A percentile compares a stretch with the other conserved stretches of the same genome.
These are phyloP conservation scores for Trichocladium uniseriatum DNA, from an alignment of 495 filamentous ascomycete genomes.

Conservation along the genomic window DNA sequence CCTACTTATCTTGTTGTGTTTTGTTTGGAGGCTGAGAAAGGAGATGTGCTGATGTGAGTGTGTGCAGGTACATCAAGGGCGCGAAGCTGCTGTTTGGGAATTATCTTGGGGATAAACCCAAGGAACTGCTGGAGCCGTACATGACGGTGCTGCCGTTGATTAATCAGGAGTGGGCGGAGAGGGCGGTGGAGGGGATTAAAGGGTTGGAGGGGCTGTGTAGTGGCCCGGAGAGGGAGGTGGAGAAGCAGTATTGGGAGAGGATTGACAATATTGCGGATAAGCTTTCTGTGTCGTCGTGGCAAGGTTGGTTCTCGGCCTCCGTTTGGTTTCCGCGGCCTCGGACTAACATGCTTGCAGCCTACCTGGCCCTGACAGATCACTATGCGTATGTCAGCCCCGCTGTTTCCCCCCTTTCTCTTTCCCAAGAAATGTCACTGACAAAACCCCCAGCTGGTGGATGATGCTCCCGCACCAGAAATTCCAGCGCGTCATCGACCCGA, in stretches of 20 bases:
- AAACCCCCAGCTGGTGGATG: no score
- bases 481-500: conserved; percentile 40
- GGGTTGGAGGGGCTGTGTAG: conserved; percentile 25
- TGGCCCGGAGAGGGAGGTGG: conserved; percentile 20
- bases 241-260: conserved; percentile 26
- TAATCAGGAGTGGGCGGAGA: conserved; percentile 25
- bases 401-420: no score
- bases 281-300: conserved; percentile 23
- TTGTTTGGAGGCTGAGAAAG: no score
- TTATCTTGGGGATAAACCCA: conserved; percentile 25
- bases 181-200: conserved; percentile 29
- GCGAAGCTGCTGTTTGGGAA: conserved; percentile 40
- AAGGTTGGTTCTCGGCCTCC: conserved; percentile 12
- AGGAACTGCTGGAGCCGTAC: conserved; percentile 26
- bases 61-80: conserved; percentile 28
- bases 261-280: conserved; percentile 26
- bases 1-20: no score
- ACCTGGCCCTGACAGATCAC: conserved; percentile 30
- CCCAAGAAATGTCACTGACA: no score
- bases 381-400: no score
- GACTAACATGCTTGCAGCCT: no score
- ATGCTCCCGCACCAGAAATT: conserved; percentile 46
- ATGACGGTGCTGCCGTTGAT: conserved; percentile 29
- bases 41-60: no score
- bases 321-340: no score